Evolutionary conservation across 1,284 basidiomycete species (phyloP), one percentile per base, ranked within the genome.

Genomic region (Leucoagaricus sp.): DNA sequence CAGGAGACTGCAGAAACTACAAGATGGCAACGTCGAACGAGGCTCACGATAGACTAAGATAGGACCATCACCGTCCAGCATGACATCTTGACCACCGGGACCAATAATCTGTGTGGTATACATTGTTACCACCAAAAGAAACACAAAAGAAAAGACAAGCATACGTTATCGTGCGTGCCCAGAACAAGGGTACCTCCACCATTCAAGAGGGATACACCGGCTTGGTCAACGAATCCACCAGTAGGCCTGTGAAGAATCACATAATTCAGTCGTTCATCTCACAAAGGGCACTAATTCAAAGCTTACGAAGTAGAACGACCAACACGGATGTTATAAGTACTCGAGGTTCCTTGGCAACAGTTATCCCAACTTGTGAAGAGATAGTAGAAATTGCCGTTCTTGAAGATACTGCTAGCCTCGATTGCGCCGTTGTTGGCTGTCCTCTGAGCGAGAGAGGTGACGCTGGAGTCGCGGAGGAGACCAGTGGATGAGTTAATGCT

Each of bases 291-390:
- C 4, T 10, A 31, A 41, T n/a, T 61, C 1, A 44, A 31, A 19
- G 54, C 64, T 26, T 59, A 80, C 79, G 66, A 76, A 13, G 72
- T 66, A 4, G 80, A 75, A 28, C 83, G 75, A 10, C 79, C 79
- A 28, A 85, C 83, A 12, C 82, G 77, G 55, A 84, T 83, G 61
- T 84, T 84, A 63, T 85, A 85, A 0, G 82, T 84, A 65, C 80
- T 80, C 9, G 67, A 71, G 12, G 73, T 76, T 3, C 83, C 82
- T 25, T 65, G 42, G 68, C 84, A 85, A 67, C 83, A 85, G 1
- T 69, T 71, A 61, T 83, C 83, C 81, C 81, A 84, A 13, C 76
- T 79, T 0, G 77, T 76, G 67, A 85, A 85, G 25, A 86, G 72
- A 61, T 85, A 85, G 66, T 75, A 84, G 64, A 71, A 84, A 42